Conservation (phyloP, 1,284 basidiomycete genomes). For the Dichomitus squalens region DNA sequence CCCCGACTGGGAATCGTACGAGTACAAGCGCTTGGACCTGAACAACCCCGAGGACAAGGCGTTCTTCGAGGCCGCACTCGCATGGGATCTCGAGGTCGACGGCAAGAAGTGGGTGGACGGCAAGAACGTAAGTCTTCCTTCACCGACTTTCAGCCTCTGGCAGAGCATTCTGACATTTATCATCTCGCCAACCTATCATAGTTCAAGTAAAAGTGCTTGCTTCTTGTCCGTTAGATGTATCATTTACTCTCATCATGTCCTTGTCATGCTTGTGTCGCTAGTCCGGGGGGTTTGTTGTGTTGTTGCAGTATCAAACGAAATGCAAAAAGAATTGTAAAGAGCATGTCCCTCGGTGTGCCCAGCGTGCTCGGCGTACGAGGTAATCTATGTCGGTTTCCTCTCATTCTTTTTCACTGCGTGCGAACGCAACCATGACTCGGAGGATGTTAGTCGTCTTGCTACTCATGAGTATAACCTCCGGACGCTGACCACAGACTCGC, state of each 20-base stretch:
- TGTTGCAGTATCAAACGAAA: constrained; percentile 31
- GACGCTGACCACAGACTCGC: too few species aligned
- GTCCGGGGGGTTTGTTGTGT: constrained; percentile 29
- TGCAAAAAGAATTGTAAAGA: constrained; percentile 14
- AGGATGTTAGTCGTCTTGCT: too few species aligned
- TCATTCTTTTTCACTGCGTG: too few species aligned
- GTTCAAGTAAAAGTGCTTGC: constrained; percentile 35
- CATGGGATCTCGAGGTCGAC: constrained; percentile 87
- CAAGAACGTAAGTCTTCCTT: constrained; percentile 68
- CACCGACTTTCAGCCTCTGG: too few species aligned
- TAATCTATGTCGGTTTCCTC: too few species aligned
- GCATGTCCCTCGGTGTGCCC: not conserved
- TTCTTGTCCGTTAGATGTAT: constrained; percentile 19
- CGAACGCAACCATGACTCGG: too few species aligned
- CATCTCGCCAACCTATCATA: constrained; percentile 10
- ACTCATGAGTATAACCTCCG: too few species aligned
- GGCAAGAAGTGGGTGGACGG: constrained; percentile 89
- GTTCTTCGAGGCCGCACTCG: constrained; percentile 88
- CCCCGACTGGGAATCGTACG: constrained; percentile 93
- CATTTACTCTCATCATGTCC: constrained; percentile 15
- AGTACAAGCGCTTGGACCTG: constrained; percentile 74
- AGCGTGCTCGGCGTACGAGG: not conserved
- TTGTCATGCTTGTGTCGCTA: constrained; percentile 27
- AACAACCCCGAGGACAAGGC: constrained; percentile 73
- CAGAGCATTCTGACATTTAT: too few species aligned